Evolutionary conservation across 176 grass and related monocot genomes (phyloP).

Genomic region (Areca catechu): DNA sequence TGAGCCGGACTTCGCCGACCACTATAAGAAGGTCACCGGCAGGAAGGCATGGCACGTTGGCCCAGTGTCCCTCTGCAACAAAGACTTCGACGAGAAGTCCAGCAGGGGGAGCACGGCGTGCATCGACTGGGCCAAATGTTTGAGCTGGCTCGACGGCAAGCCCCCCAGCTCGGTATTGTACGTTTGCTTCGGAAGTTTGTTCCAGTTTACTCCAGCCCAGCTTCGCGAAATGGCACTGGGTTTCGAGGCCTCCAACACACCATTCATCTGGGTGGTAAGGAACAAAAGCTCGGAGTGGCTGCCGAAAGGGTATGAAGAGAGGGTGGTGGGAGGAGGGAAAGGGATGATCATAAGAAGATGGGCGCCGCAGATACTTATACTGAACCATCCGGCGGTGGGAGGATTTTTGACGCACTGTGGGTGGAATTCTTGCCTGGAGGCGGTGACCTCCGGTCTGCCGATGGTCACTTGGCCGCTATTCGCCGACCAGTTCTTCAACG

Average conservation of each 20-base stretch:
- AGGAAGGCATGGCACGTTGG: too few species aligned
- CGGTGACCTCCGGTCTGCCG: background rate
- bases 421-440: slow-evolving; percentile 10
- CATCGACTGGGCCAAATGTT: too few species aligned
- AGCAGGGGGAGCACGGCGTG: too few species aligned
- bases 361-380: background rate
- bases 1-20: too few species aligned
- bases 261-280: slow-evolving; percentile 7
- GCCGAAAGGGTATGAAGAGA: background rate
- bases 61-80: too few species aligned
- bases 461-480: slow-evolving; percentile 16
- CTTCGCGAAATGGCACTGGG: background rate
- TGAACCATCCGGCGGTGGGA: background rate
- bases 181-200: slow-evolving; percentile 4
- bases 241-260: background rate
- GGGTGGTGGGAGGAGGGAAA: background rate
- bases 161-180: background rate
- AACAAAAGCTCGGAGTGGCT: background rate
- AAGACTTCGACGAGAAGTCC: too few species aligned
- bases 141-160: slow-evolving; percentile 5
- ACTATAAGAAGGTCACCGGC: too few species aligned
- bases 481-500: slow-evolving; percentile 12
- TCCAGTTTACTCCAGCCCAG: background rate
- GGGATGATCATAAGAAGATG: background rate
- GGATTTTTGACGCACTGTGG: slow-evolving; percentile 12